Conservation (phyloP, 2,329 filamentous ascomycete genomes). For the Pseudogymnoascus sp. region DNA sequence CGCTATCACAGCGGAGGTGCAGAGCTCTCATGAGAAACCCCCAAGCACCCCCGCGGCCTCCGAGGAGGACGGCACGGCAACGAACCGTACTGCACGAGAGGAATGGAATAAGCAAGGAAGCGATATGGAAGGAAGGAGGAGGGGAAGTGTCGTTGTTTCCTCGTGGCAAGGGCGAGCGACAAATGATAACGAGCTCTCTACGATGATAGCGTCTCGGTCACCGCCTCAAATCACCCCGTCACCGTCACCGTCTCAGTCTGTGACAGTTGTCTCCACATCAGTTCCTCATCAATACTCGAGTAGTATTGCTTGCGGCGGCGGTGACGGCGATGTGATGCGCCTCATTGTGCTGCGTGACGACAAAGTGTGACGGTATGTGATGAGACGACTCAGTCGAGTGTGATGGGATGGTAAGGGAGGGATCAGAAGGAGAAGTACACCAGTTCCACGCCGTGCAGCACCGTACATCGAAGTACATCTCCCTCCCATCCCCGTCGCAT, state of each 20-base stretch:
- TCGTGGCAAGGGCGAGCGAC: not conserved
- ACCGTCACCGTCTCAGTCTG: conserved; percentile 1
- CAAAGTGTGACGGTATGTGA: conserved; percentile 6
- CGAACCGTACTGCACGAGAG: not conserved
- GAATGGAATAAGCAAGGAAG: conserved; percentile 5
- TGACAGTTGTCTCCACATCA: not conserved
- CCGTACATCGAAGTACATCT: not conserved
- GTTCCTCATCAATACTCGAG: not conserved
- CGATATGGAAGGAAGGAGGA: not conserved
- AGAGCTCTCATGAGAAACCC: not conserved
- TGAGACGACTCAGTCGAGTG: not conserved
- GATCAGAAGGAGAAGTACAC: not conserved
- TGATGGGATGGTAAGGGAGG: not conserved
- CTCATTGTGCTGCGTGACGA: conserved; percentile 4
- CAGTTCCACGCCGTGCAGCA: not conserved
- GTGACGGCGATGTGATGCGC: conserved; percentile 5
- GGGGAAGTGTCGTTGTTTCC: not conserved
- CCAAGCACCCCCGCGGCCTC: not conserved
- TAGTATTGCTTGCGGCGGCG: not conserved
- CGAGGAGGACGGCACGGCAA: not conserved
- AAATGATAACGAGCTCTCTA: not conserved
- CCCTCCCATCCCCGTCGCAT: not conserved
- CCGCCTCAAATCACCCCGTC: not conserved
- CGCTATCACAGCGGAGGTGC: not conserved
- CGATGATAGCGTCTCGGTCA: not conserved